phyloP scores from a whole-genome alignment of 768 basidiomycete genomes.

The Royoungia palumana region DNA sequence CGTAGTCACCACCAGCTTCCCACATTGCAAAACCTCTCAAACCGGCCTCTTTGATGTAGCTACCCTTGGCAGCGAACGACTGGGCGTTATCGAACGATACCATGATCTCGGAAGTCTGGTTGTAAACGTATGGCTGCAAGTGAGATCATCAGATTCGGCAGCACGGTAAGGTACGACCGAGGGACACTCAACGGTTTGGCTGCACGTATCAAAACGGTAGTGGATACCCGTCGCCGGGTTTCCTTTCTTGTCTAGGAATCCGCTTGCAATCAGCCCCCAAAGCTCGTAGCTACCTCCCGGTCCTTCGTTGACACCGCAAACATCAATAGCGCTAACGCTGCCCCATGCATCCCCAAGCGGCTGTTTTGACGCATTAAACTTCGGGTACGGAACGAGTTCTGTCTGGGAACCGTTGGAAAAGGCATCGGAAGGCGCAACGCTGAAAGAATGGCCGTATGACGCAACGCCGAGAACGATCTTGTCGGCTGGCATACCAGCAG shows the following conservation, averaged over 20 bases:
- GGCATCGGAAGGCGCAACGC: constrained; percentile 37
- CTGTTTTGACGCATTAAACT: constrained; percentile 42
- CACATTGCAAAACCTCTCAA: constrained; percentile 66
- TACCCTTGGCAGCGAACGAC: constrained; percentile 58
- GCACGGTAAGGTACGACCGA: not conserved
- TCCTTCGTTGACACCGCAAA: constrained; percentile 48
- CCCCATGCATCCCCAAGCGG: constrained; percentile 57
- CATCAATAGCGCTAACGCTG: constrained; percentile 45
- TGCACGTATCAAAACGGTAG: constrained; percentile 60
- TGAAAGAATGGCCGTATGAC: constrained; percentile 74
- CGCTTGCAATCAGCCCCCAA: constrained; percentile 54
- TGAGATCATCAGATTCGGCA: not conserved
- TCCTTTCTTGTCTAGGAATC: constrained; percentile 41
- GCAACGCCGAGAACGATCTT: constrained; percentile 80
- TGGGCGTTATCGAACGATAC: constrained; percentile 60
- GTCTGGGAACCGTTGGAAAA: constrained; percentile 31
- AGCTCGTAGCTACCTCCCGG: constrained; percentile 55
- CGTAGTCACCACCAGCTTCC: constrained; percentile 64
- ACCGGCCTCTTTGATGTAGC: constrained; percentile 49
- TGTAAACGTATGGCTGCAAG: constrained; percentile 61
- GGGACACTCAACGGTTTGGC: constrained; percentile 54
- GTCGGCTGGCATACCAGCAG: constrained; percentile 65
- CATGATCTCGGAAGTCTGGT: constrained; percentile 48
- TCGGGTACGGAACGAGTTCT: constrained; percentile 45
- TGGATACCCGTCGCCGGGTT: constrained; percentile 40